phyloP scores from a whole-genome alignment of 148 eudicot species.

The Vaccinium darrowii region DNA sequence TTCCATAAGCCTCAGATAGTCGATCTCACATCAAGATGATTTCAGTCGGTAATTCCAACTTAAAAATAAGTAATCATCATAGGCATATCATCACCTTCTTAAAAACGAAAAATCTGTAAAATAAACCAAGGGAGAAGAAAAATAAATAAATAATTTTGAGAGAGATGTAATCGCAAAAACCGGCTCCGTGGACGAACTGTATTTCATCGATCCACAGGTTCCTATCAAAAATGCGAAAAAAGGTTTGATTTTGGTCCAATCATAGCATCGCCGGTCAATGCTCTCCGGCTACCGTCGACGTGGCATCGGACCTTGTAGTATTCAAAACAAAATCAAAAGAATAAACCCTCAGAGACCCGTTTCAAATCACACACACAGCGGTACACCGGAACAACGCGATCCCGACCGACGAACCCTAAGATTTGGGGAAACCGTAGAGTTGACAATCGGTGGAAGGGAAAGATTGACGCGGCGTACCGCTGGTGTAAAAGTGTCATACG shows the following conservation, averaged over 20 bases:
- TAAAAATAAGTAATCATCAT: not conserved
- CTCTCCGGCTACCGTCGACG: conserved; percentile 62
- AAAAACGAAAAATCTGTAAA: not conserved
- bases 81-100: not conserved
- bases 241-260: conserved; percentile 56
- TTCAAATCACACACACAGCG: conserved; percentile 59
- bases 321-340: not conserved
- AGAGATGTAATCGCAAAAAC: conserved; percentile 63
- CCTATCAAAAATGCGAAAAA: conserved; percentile 69
- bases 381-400: not conserved
- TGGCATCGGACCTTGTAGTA: conserved; percentile 57
- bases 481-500: conserved; percentile 70
- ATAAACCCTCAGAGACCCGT: conserved; percentile 70
- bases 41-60: conserved; percentile 11
- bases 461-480: conserved; percentile 15
- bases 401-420: conserved; percentile 36
- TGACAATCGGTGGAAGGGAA: conserved; percentile 34
- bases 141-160: not conserved
- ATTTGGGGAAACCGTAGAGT: conserved; percentile 8
- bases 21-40: conserved; percentile 12
- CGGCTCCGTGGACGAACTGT: conserved; percentile 59
- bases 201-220: conserved; percentile 42
- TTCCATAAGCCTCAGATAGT: conserved; percentile 8
- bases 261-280: conserved; percentile 69
- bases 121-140: not conserved